phyloP scores from a whole-genome alignment of 208 protist genomes.

The Acanthamoeba triangularis region DNA sequence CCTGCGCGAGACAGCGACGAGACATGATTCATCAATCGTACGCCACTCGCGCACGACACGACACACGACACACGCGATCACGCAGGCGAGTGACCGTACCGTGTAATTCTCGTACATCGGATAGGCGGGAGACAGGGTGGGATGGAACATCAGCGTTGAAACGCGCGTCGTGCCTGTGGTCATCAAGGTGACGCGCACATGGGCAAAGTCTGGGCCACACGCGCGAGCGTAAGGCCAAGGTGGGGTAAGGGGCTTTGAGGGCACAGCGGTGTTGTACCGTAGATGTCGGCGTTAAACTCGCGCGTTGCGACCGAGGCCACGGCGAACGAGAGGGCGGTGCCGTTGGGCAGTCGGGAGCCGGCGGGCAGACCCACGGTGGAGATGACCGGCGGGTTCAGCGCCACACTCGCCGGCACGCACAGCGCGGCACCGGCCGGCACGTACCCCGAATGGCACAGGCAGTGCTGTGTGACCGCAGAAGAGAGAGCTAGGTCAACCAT shows the following conservation, averaged over 20 bases:
- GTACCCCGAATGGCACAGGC: constrained; percentile 15
- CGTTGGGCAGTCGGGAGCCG: background rate
- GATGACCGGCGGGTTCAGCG: background rate
- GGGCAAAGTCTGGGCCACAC: background rate
- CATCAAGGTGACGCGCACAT: background rate
- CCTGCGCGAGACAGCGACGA: background rate
- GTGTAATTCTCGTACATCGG: constrained; percentile 18
- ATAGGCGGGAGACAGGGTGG: background rate
- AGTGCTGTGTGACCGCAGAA: background rate
- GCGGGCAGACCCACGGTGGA: background rate
- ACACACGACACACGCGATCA: too few species aligned
- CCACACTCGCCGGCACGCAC: background rate
- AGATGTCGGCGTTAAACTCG: background rate
- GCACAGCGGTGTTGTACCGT: background rate
- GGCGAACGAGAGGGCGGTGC: background rate
- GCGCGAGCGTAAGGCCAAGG: background rate
- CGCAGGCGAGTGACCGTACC: background rate
- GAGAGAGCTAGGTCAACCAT: background rate
- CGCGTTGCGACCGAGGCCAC: background rate
- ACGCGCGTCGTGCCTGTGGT: background rate
- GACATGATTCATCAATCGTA: background rate
- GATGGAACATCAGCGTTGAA: background rate
- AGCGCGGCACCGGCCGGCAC: background rate
- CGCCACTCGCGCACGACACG: background rate
- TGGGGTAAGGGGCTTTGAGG: background rate